Base-by-base conservation (phyloP, 768 basidiomycete genomes). In the Amanita polypyramis region DNA sequence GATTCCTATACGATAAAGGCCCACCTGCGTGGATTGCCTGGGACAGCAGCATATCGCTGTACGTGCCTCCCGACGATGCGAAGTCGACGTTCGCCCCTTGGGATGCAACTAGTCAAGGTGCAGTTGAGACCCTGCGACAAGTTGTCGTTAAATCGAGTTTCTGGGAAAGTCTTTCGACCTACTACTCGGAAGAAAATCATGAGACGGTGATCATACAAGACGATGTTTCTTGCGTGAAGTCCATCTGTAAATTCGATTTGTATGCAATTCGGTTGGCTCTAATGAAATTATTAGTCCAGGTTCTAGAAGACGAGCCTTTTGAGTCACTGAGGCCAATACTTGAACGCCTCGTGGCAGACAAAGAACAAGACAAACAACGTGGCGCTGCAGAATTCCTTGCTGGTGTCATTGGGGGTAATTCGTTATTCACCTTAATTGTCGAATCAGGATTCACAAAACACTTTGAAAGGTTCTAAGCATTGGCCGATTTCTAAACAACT, bases 351-450 rank as follows among this genome's bases (percentile, higher is more conserved):
- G 65, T 91, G 15, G 61, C 63, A 7, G 76, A 87, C 56, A 77
- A 82, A 52, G 80, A 87, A 53, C 82, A 88, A 51, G 85, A 94
- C 64, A 89, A 91, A 65, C 90, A 90, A 59, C 73, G 92, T 25
- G 90, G 87, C 2, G 82, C 87, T 7, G 89, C 89, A 4, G 92
- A 96, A 62, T 70, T 93, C 45, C 60, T 92, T 6, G 86, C 85
- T 2, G 85, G 85, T 20, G 51, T 85, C n/a, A 61, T 86, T 19
- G 73, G 75, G 52, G 84, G 82, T 76, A 57, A 43, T 59, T 20
- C 36, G 21, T 34, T 1, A 14, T 17, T 29, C 25, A 23, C 30
- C 19, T 6, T 2, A n/a, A 21, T 38, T 12, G 14, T 11, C 21
- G 40, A 15, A 7, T 30, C 20, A 41, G 20, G 37, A 48, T 14